Conservation (phyloP, 2,329 filamentous ascomycete genomes). For the Elsinoe australis region DNA sequence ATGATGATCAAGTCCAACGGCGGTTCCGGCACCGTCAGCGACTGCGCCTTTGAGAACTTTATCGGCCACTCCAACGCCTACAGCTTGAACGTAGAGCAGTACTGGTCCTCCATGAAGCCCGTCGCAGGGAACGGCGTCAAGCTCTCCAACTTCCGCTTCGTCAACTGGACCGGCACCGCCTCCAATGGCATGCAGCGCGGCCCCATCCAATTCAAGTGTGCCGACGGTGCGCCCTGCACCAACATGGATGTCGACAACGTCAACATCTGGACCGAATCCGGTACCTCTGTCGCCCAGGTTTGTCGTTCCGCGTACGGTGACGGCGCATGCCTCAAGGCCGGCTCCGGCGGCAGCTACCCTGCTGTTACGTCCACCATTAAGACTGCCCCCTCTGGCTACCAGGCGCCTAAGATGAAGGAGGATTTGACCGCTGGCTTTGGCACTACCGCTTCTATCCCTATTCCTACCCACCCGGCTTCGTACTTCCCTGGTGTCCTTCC, state of each 20-base stretch:
- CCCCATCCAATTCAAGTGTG: slow-evolving; percentile 48
- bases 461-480: slow-evolving; percentile 35
- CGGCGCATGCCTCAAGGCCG: slow-evolving; percentile 41
- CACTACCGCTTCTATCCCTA: slow-evolving; percentile 33
- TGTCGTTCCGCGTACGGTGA: slow-evolving; percentile 45
- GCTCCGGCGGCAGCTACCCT: slow-evolving; percentile 27
- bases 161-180: slow-evolving; percentile 50
- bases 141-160: slow-evolving; percentile 47
- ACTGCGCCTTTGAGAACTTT: slow-evolving; percentile 50
- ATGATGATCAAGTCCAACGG: slow-evolving; percentile 53
- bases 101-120: slow-evolving; percentile 42
- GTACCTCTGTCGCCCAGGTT: slow-evolving; percentile 24
- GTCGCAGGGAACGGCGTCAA: slow-evolving; percentile 45
- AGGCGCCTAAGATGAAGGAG: slow-evolving; percentile 33
- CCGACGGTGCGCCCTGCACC: slow-evolving; percentile 45
- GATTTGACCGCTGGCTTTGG: slow-evolving; percentile 29
- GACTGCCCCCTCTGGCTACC: slow-evolving; percentile 33
- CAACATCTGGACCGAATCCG: slow-evolving; percentile 45
- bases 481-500: slow-evolving; percentile 35
- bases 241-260: slow-evolving; percentile 46
- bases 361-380: slow-evolving; percentile 32
- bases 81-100: slow-evolving; percentile 48
- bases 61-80: slow-evolving; percentile 55
- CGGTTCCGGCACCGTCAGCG: slow-evolving; percentile 46
- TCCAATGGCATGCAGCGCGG: slow-evolving; percentile 44